Evolutionary conservation across 345 rosid genomes (phyloP).

Genomic region (Salix brachista): DNA sequence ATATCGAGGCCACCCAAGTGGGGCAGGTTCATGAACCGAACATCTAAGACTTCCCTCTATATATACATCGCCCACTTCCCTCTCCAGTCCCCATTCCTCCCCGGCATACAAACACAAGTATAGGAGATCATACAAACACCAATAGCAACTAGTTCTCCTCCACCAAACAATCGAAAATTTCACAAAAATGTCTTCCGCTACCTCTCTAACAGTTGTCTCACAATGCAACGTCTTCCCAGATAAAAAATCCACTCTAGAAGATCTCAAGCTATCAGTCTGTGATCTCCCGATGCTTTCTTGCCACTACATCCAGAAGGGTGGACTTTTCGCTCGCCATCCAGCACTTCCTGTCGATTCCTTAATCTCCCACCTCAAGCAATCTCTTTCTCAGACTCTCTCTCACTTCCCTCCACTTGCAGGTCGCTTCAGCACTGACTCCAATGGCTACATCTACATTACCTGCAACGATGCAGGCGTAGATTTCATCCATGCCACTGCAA

Average conservation of each 20-base stretch:
- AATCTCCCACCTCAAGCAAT: slow-evolving; percentile 37
- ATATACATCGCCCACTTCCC: slow-evolving; percentile 24
- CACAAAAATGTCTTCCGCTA: slow-evolving; percentile 45
- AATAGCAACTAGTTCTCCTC: background rate
- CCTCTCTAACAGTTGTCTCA: slow-evolving; percentile 40
- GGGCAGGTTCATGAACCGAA: slow-evolving; percentile 51
- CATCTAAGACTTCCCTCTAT: slow-evolving; percentile 23
- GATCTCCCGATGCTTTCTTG: slow-evolving; percentile 98
- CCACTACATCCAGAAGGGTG: slow-evolving; percentile 89
- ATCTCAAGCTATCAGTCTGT: slow-evolving; percentile 81
- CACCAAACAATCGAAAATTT: background rate
- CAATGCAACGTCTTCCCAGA: slow-evolving; percentile 52
- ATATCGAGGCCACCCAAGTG: slow-evolving; percentile 14
- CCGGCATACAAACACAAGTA: background rate
- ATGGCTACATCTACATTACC: slow-evolving; percentile 51
- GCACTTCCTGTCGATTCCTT: slow-evolving; percentile 20
- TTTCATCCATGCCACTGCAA: slow-evolving; percentile 50
- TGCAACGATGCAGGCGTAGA: slow-evolving; percentile 77
- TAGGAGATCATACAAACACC: background rate
- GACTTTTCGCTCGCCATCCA: slow-evolving; percentile 55
- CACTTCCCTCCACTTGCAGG: slow-evolving; percentile 94
- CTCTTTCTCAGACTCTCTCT: slow-evolving; percentile 50
- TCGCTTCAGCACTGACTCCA: slow-evolving; percentile 48
- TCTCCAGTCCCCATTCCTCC: slow-evolving; percentile 17
- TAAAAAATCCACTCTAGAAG: slow-evolving; percentile 44